Base-by-base conservation (phyloP, 2,329 filamentous ascomycete species). In the Emericellopsis cladophorae region DNA sequence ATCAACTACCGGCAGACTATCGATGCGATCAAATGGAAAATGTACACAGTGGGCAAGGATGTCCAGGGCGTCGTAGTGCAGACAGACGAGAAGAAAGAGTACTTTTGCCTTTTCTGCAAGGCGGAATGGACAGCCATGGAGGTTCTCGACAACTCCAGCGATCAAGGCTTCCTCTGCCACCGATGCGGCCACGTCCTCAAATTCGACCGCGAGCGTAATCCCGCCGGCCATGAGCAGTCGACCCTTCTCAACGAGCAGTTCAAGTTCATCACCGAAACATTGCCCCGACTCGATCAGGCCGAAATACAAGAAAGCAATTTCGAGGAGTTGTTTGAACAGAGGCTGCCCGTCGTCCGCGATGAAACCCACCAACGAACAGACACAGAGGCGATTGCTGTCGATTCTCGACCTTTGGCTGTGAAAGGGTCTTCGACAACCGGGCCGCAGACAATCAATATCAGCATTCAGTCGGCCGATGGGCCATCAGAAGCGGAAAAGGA, bases 1-100 rank as follows among this genome's bases (percentile, higher is more conserved):
- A 90, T 98, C 57, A 89, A 95, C 58, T 93, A 93, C 54, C 86
- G 92, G 44, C 84, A 86, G 43, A 87, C 90, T 31, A 87, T 98
- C 54, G 92, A 98, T 62, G 87, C 86, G 38, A 93, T 95, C 64
- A 98, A 98, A 61, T 98, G 84, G 74, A 82, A 86, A 46, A 79
- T 95, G 40, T 89, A 90, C 56, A 82, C 81, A 42, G 78, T 96
- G 50, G 88, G 89, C 49, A 89, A 90, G 57, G 79, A 83, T 41
- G 87, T 96, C 44, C 89, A 95, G 61, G 80, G 81, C 14, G 81
- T 86, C 43, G 84, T 85, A 14, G 79, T 85, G 15, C 81, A 86
- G 1, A 82, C 81, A 9, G 76, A 76, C 42, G 90, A 96, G 60
- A 84, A 87, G 58, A 95, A 95, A 59, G 92, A 96, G 56, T 93